These are phyloP conservation scores for Penicilliopsis zonata DNA, from an alignment of 495 filamentous ascomycete species.

Conservation along the genomic window DNA sequence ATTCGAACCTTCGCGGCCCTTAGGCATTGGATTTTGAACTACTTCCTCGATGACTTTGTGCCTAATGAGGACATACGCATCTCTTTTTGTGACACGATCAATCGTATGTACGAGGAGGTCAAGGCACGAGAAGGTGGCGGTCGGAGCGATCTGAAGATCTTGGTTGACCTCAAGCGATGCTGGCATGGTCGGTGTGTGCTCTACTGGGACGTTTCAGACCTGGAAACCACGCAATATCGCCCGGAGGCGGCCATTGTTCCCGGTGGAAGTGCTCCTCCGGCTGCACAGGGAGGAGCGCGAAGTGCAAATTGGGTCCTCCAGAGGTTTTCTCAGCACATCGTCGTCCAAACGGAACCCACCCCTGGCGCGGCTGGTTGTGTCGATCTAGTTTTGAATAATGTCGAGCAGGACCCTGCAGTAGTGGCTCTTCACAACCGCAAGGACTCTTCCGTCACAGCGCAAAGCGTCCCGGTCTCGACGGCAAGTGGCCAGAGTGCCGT, in stretches of 20 bases:
- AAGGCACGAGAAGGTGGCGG: constrained; percentile 38
- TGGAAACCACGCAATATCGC: constrained; percentile 36
- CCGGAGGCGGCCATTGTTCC: constrained; percentile 62
- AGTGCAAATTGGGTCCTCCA: no score
- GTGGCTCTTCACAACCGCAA: constrained; percentile 29
- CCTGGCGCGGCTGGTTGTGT: constrained; percentile 9
- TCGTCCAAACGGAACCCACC: constrained; percentile 4
- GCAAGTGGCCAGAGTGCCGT: constrained; percentile 48
- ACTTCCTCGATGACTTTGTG: constrained; percentile 92
- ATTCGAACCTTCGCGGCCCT: constrained; percentile 94
- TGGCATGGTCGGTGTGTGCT: constrained; percentile 85
- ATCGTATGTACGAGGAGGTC: constrained; percentile 57
- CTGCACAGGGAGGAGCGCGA: no score
- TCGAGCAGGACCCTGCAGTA: no score
- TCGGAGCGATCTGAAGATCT: constrained; percentile 75
- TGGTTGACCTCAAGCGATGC: constrained; percentile 91
- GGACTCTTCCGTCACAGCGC: constrained; percentile 29
- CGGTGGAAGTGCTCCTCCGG: no score
- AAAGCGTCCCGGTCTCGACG: constrained; percentile 31
- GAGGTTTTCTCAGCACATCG: constrained; percentile 1
- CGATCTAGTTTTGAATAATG: constrained; percentile 36
- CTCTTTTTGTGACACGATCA: constrained; percentile 73
- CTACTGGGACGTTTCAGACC: constrained; percentile 72
- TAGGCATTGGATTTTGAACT: constrained; percentile 97
- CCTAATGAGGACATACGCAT: constrained; percentile 66